Percentiles rank a stretch among this genome's conserved stretches.
These are phyloP conservation scores for Hepatocystis sp. DNA, from an alignment of 169 alveolate species.

Conservation along the genomic window DNA sequence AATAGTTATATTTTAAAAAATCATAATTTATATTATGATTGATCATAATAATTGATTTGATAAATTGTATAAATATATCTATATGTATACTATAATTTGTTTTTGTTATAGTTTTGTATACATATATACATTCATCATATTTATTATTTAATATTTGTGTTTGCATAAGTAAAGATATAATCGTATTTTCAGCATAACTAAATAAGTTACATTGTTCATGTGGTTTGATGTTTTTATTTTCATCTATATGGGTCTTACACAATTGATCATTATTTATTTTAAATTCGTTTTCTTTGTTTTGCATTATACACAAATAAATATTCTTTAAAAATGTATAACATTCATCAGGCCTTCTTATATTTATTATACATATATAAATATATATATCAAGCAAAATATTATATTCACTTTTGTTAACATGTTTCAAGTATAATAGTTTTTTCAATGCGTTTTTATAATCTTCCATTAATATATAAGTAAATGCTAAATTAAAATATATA, in stretches of 20 bases:
- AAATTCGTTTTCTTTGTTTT: neutral
- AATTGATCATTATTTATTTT: too few species aligned
- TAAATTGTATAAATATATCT: conserved; percentile 46
- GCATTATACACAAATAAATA: conserved; percentile 7
- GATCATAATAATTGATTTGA: conserved; percentile 19
- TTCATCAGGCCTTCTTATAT: conserved; percentile 18
- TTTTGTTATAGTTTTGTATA: conserved; percentile 9
- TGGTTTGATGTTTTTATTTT: neutral
- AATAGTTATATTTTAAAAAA: conserved; percentile 7
- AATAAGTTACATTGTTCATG: neutral
- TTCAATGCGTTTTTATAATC: conserved; percentile 63
- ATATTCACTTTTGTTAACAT: neutral
- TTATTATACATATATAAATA: conserved; percentile 11
- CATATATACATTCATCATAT: conserved; percentile 65
- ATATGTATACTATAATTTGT: conserved; percentile 6
- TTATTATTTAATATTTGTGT: conserved; percentile 54
- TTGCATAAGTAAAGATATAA: conserved; percentile 61
- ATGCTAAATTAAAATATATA: conserved; percentile 54
- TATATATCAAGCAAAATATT: conserved; percentile 36
- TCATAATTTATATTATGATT: neutral
- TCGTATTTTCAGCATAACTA: conserved; percentile 20
- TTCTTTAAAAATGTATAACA: conserved; percentile 50
- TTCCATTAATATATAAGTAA: conserved; percentile 57
- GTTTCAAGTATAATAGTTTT: conserved; percentile 9
- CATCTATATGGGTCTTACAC: too few species aligned